A percentile compares a stretch with the other conserved stretches of the same genome.
These are phyloP conservation scores for Chromera velia DNA, from an alignment of 73 alveolate species.

Conservation along the genomic window DNA sequence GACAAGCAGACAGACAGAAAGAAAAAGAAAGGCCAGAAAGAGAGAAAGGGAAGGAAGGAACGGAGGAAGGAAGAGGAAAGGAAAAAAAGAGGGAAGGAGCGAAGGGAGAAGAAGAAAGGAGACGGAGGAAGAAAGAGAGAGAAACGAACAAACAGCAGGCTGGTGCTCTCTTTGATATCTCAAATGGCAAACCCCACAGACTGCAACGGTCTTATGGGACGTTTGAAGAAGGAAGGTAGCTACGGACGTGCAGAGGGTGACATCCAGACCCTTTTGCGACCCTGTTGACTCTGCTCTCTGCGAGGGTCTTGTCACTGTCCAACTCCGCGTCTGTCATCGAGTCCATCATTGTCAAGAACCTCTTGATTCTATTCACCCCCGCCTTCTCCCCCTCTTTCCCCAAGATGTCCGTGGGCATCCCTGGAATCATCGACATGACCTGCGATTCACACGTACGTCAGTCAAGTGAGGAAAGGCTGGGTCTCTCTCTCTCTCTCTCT, in stretches of 20 bases:
- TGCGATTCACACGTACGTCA: too few relatives aligned
- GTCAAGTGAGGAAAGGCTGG: too few relatives aligned
- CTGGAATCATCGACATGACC: constrained; percentile 94
- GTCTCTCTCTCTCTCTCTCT: too few relatives aligned
- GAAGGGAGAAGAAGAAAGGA: not conserved
- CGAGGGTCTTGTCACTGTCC: constrained; percentile 58
- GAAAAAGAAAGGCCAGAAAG: too few relatives aligned
- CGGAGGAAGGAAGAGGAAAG: constrained; percentile 2
- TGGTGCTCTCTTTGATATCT: not conserved
- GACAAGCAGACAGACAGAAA: not conserved
- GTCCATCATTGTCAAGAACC: constrained; percentile 91
- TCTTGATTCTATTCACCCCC: constrained; percentile 83
- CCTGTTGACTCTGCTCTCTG: not conserved
- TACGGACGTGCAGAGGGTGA: not conserved
- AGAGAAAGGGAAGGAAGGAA: too few relatives aligned
- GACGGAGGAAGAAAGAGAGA: not conserved
- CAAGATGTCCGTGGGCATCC: constrained; percentile 56
- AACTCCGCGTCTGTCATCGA: constrained; percentile 84
- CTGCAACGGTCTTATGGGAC: not conserved
- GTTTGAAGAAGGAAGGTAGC: not conserved
- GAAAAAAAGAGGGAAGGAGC: not conserved
- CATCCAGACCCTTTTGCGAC: not conserved
- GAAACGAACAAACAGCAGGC: not conserved
- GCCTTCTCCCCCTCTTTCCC: constrained; percentile 76
- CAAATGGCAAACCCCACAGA: not conserved